These are phyloP conservation scores for Eucalyptus brandiana DNA, from an alignment of 345 rosid genomes.

Conservation along the genomic window DNA sequence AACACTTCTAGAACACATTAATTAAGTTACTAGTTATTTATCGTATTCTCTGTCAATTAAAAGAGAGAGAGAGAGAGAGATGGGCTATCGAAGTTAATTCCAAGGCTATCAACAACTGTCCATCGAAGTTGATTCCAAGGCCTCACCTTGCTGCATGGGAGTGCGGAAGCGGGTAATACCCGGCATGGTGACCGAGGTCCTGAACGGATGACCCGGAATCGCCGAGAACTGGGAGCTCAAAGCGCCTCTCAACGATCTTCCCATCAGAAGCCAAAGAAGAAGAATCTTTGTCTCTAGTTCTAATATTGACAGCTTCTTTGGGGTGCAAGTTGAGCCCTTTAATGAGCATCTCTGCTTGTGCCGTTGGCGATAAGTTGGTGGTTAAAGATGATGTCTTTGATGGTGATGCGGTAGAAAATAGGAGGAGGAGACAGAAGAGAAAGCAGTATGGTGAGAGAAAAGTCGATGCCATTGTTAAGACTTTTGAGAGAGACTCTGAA, in stretches of 20 bases:
- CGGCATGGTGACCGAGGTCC: conserved; percentile 73
- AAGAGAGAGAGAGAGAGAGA: no score
- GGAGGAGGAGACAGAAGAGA: not conserved
- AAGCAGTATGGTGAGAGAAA: not conserved
- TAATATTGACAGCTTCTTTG: conserved; percentile 7
- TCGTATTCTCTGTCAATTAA: not conserved
- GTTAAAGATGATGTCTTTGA: not conserved
- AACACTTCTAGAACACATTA: not conserved
- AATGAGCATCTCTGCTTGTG: conserved; percentile 37
- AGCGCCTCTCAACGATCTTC: conserved; percentile 9
- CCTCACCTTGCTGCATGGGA: conserved; percentile 57
- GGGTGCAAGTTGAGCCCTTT: conserved; percentile 48
- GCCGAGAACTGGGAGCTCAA: conserved; percentile 13
- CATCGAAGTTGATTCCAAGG: not conserved
- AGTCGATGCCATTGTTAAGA: not conserved
- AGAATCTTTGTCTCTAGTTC: not conserved
- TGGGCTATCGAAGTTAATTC: not conserved
- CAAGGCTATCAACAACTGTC: not conserved
- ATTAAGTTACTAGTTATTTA: not conserved
- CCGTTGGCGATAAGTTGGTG: conserved; percentile 1
- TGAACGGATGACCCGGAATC: conserved; percentile 30
- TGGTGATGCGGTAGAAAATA: not conserved
- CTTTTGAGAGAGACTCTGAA: not conserved
- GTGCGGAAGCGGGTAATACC: conserved; percentile 59
- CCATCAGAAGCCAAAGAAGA: not conserved